Evolutionary conservation across 2,329 filamentous ascomycete genomes (phyloP), one percentile per base, ranked within the genome.

Genomic region (Cytospora piceicola): DNA sequence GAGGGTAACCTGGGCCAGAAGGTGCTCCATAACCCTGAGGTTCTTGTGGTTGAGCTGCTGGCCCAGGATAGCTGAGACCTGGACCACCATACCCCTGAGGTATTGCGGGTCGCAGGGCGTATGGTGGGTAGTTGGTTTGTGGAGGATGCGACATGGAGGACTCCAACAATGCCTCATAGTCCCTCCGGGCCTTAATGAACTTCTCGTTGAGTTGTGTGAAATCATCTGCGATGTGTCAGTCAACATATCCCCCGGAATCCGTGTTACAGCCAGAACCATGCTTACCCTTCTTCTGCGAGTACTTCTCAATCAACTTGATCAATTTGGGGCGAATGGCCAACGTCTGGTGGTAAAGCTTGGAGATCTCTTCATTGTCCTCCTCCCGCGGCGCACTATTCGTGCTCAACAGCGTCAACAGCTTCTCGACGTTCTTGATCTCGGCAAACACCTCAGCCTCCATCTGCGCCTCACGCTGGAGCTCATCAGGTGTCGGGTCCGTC

Each of bases 191-290:
- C 79, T 99, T 99, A 83, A 99, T 98, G 78, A 99, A 99, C 80
- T 98, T 98, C 78, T 99, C 95, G 74, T 99, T 99, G 69, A 99
- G 82, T 76, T 98, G 94, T 2, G 95, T 97, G 75, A 99, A 98
- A 77, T 99, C 95, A 78, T 99, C 95, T 96, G 70, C 32, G 49
- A 36, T 12, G 29, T 9, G 58, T 68, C 32, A 68, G 67, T 64
- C 15, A 53, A 4, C 29, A 17, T 5, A 17, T 7, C 12, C 27
- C 20, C n/a, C 9, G 3, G 4, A 32, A n/a, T 34, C 6, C 7
- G 30, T 15, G 14, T 22, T n/a, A 54, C 61, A 27, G 2, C 24
- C 11, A 20, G 17, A n/a, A 24, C 14, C n/a, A 3, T 1, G 58
- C 74, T 61, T 80, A 94, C 93, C 94, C 80, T 99, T 99, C 86